Evolutionary conservation across 495 filamentous ascomycete species (phyloP), one percentile per base, ranked within the genome.

Genomic region (Hyphodiscus hymeniophilus): DNA sequence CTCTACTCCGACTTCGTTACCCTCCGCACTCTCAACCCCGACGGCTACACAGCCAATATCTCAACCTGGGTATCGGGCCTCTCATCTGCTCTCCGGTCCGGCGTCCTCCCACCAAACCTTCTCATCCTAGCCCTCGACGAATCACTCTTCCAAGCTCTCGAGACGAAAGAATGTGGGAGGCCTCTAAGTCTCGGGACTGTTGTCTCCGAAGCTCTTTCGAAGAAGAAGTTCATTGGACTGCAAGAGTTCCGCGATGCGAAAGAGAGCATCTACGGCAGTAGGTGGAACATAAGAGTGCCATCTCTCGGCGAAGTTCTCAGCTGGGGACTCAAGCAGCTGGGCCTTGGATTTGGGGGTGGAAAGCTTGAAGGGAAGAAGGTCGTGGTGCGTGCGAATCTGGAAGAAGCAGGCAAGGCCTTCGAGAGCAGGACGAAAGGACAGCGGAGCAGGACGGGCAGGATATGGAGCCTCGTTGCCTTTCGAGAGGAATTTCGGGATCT

Each of bases 1-100:
- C 79, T 98, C 42, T 98, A 95, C 68, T 95, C 90, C 47, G 94
- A 97, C 63, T 97, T 98, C 65, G 69, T 77, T 3, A 61, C 74
- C 30, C 89, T 91, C 52, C 76, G 75, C 50, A 79, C 77, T 45
- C 82, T 84, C 26, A 98, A 98, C 60, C 89, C 90, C 0, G 89
- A 94, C 57, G 91, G 89, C 52, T 98, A 89, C 68, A 66, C 73
- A 23, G 86, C 90, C 41, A 97, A 98, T 62, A 64, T 90, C 33
- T 67, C 75, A 12, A 87, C 90, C 34, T 98, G 92, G 92, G 78
- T 82, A 58, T 72, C 74, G 22, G 90, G 76, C 1, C 74, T 98
- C 20, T 70, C 76, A 16, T 66, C 70, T 35, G 85, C 90, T 18
- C 72, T 81, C 1, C 70, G 72, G 45, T 76, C 77, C 10, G 94